These are phyloP conservation scores for Juglanconis oblonga DNA, from an alignment of 2,329 filamentous ascomycete genomes.

Conservation along the genomic window DNA sequence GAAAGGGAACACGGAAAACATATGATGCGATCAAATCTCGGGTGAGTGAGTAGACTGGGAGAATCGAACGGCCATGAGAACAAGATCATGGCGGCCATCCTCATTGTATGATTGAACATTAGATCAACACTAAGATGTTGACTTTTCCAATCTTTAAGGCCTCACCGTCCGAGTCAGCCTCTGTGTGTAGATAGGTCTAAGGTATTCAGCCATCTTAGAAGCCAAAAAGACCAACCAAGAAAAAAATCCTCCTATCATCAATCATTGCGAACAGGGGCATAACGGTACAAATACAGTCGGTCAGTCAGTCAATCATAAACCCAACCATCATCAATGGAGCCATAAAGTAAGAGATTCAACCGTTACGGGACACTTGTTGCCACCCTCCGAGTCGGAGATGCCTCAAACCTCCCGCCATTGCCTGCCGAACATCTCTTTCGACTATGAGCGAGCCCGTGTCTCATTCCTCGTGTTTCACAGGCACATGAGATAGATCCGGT, in stretches of 20 bases:
- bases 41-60: no score
- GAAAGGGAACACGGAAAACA: no score
- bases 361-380: no score
- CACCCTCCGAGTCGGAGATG: not conserved
- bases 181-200: not conserved
- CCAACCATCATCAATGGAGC: not conserved
- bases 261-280: not conserved
- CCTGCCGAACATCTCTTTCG: not conserved
- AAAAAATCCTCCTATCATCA: not conserved
- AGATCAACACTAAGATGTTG: not conserved
- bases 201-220: not conserved
- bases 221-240: not conserved
- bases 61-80: no score
- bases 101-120: not conserved
- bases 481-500: conserved; percentile 2
- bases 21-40: no score
- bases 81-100: no score
- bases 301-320: not conserved
- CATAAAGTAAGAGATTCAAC: not conserved
- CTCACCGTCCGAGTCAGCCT: not conserved
- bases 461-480: conserved; percentile 18
- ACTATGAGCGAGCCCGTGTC: conserved; percentile 8
- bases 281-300: conserved; percentile 5
- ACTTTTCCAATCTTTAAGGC: not conserved
- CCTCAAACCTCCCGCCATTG: not conserved